phyloP scores from a whole-genome alignment of 345 rosid species.

The Anastatica hierochuntica region DNA sequence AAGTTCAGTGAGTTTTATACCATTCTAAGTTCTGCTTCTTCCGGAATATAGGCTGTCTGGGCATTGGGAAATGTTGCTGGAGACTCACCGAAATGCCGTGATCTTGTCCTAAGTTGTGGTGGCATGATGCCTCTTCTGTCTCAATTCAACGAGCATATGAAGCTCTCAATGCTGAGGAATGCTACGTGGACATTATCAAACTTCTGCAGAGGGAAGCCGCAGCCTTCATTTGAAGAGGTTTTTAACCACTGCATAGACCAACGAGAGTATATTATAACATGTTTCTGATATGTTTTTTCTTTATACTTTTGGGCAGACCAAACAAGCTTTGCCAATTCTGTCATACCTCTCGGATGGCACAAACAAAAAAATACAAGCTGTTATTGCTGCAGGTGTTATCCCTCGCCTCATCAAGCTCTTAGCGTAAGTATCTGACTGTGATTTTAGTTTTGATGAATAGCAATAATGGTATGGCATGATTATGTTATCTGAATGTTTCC shows the following conservation, averaged over 20 bases:
- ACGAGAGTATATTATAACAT: no score
- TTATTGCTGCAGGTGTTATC: slow-evolving; percentile 80
- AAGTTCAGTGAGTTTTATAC: no score
- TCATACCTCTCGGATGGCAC: slow-evolving; percentile 95
- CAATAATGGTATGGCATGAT: no score
- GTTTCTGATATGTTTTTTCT: slow-evolving; percentile 45
- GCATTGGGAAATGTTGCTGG: slow-evolving; percentile 33
- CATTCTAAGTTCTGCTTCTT: no score
- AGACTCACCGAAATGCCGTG: slow-evolving; percentile 29
- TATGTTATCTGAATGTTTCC: neutral
- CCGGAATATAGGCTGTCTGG: slow-evolving; percentile 36
- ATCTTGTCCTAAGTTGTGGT: slow-evolving; percentile 27
- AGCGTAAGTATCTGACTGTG: slow-evolving; percentile 42
- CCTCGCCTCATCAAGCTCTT: slow-evolving; percentile 77
- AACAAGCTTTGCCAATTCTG: slow-evolving; percentile 85
- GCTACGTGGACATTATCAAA: slow-evolving; percentile 34
- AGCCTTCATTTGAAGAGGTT: slow-evolving; percentile 79
- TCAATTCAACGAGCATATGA: slow-evolving; percentile 29
- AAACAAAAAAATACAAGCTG: slow-evolving; percentile 93
- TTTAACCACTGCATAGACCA: no score
- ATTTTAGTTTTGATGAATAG: no score
- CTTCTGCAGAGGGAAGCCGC: slow-evolving; percentile 82
- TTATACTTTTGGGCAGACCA: no score
- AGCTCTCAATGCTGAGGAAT: slow-evolving; percentile 32
- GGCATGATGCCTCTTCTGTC: slow-evolving; percentile 25